A percentile compares a stretch with the other conserved stretches of the same genome.
Evolutionary conservation across 495 filamentous ascomycete species (phyloP).

Genomic region (Lophiostoma macrostomum): DNA sequence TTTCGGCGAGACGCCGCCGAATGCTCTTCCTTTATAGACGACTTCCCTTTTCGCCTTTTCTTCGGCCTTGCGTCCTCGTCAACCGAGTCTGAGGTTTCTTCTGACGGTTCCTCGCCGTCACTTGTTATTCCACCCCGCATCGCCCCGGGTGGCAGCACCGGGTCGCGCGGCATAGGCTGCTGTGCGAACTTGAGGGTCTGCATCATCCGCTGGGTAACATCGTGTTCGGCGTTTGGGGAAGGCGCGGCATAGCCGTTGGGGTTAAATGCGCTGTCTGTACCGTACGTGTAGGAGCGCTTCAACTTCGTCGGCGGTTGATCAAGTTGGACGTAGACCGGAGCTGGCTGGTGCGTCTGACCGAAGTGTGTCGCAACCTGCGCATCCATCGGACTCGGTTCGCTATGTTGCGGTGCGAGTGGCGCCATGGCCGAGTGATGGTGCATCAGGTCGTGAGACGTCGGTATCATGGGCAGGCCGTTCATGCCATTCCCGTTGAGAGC

Average conservation of each 20-base stretch:
- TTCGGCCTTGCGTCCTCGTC: constrained; percentile 42
- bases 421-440: constrained; percentile 27
- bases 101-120: constrained; percentile 10
- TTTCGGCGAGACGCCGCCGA: constrained; percentile 30
- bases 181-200: constrained; percentile 8
- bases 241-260: constrained; percentile 7
- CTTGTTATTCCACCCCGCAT: constrained; percentile 44
- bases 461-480: constrained; percentile 18
- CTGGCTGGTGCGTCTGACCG: constrained; percentile 1
- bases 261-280: constrained; percentile 27
- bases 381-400: constrained; percentile 22
- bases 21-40: constrained; percentile 3
- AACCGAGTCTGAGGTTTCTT: constrained; percentile 33
- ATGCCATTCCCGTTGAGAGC: background rate
- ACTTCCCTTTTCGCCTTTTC: constrained; percentile 22
- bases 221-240: constrained; percentile 14
- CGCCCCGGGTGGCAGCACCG: constrained; percentile 20
- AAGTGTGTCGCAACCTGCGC: constrained; percentile 27
- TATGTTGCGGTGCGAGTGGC: constrained; percentile 20
- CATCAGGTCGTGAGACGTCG: constrained; percentile 14
- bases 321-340: background rate
- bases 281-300: constrained; percentile 26
- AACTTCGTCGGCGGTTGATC: constrained; percentile 6
- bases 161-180: constrained; percentile 53
- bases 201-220: constrained; percentile 14